phyloP scores from a whole-genome alignment of 2,329 filamentous ascomycete genomes.

The Cladophialophora chaetospira region DNA sequence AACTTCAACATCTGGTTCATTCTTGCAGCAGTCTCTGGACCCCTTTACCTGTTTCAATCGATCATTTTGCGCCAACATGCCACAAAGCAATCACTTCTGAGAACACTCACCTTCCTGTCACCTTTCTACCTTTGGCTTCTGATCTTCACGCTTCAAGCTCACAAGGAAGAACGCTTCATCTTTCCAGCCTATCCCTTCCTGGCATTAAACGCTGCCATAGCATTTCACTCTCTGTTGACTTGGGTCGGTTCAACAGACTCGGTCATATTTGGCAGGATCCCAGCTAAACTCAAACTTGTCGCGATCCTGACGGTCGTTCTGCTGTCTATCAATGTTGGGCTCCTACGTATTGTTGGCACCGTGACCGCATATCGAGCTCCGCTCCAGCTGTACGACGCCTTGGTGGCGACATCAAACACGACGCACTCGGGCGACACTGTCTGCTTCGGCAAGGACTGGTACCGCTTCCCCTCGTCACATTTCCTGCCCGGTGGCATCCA shows the following conservation, averaged over 20 bases:
- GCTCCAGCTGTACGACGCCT: slow-evolving; percentile 59
- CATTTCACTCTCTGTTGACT: slow-evolving; percentile 76
- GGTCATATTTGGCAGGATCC: slow-evolving; percentile 70
- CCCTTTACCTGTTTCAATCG: slow-evolving; percentile 75
- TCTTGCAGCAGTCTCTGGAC: slow-evolving; percentile 72
- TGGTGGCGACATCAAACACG: slow-evolving; percentile 53
- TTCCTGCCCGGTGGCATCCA: slow-evolving; percentile 81
- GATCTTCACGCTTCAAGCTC: slow-evolving; percentile 89
- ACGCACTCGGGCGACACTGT: slow-evolving; percentile 67
- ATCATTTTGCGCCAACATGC: slow-evolving; percentile 59
- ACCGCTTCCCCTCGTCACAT: slow-evolving; percentile 92
- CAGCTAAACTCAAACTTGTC: slow-evolving; percentile 70
- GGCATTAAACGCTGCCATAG: slow-evolving; percentile 81
- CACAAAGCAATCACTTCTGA: slow-evolving; percentile 69
- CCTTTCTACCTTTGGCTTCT: slow-evolving; percentile 94
- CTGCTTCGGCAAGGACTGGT: slow-evolving; percentile 97
- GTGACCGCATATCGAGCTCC: slow-evolving; percentile 84
- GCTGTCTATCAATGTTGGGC: slow-evolving; percentile 64
- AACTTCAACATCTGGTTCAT: slow-evolving; percentile 97
- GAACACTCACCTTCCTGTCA: slow-evolving; percentile 73
- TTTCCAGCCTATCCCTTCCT: slow-evolving; percentile 93
- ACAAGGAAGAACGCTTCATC: slow-evolving; percentile 99
- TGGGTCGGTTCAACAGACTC: slow-evolving; percentile 72
- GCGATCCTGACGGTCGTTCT: slow-evolving; percentile 50
- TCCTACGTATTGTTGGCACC: slow-evolving; percentile 73